Base-by-base conservation (phyloP, 768 basidiomycete species). In the Cytidiella melzeri region DNA sequence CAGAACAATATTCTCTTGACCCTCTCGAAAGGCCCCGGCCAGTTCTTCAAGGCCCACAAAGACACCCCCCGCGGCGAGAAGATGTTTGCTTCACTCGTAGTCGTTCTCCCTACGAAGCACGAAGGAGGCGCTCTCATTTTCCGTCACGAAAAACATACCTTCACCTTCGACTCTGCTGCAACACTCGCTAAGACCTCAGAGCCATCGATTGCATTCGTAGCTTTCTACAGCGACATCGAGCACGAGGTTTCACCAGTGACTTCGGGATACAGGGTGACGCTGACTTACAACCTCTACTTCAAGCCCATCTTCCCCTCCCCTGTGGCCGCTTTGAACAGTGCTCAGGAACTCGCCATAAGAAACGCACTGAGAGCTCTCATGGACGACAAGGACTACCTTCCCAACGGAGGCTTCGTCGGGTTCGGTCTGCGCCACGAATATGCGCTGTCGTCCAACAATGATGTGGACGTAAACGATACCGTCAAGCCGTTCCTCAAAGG, bases 61-160 rank as follows among this genome's bases (percentile, higher is more conserved):
- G 61, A 62, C 42, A 62, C 59, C 3, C 61, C 61, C 1, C 52
- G 57, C n/a, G 52, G 28, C 4, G 34, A 45, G 11, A 24, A 45
- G 51, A 58, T 60, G 59, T 61, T 79, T 25, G 76, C 72, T 5
- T 75, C 76, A 1, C 65, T 81, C 9, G 69, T 78, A 1, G 52
- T 77, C 24, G 66, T 73, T 21, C 67, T 75, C 41, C 75, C 77
- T 20, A 70, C 70, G 4, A 21, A 49, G 0, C 71, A 77, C 52
- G 58, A 72, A 51, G 76, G 75, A 0, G 77, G 75, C 2, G 55
- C 61, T 24, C 63, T 75, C 11, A 43, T 64, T 3, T 61, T 20
- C 11, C 42, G 42, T 23, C 11, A 11, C 19, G 27, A 30, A 18
- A 28, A 28, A 19, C 5, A 34, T 28, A 28, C 27, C 21, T 7